Percentiles rank a stretch among this genome's conserved stretches.
These are phyloP conservation scores for Orbilia quercus DNA, from an alignment of 2,329 filamentous ascomycete genomes.

Conservation along the genomic window DNA sequence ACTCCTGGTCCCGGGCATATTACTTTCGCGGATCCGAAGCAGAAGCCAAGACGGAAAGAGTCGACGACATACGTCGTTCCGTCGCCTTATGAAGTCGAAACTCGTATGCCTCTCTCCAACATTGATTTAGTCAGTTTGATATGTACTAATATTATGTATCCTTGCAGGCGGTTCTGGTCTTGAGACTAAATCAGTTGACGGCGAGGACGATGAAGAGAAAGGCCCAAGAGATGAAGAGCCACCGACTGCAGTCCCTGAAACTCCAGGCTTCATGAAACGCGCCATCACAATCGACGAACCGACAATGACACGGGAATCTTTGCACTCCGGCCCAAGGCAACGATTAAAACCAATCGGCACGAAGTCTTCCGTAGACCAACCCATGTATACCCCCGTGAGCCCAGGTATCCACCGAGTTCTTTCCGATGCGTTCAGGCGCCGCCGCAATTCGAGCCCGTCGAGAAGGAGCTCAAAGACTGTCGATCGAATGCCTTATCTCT, in stretches of 20 bases:
- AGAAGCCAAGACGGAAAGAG: constrained; percentile 31
- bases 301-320: constrained; percentile 59
- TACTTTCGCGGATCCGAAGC: constrained; percentile 47
- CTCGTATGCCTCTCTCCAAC: constrained; percentile 25
- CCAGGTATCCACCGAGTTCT: constrained; percentile 56
- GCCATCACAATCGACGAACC: constrained; percentile 67
- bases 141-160: background rate
- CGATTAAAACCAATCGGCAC: constrained; percentile 21
- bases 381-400: constrained; percentile 25
- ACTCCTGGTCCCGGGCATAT: constrained; percentile 34
- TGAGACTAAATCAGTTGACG: constrained; percentile 28
- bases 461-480: constrained; percentile 63
- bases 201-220: constrained; percentile 31
- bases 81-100: constrained; percentile 47
- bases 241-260: constrained; percentile 56
- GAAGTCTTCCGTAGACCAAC: constrained; percentile 37
- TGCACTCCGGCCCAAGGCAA: constrained; percentile 32
- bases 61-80: constrained; percentile 46
- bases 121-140: too few species aligned
- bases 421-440: constrained; percentile 56
- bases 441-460: constrained; percentile 68
- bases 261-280: constrained; percentile 50
- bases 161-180: constrained; percentile 44
- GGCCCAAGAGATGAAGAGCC: constrained; percentile 39
- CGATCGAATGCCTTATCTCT: constrained; percentile 84